A percentile compares a stretch with the other conserved stretches of the same genome.
These are phyloP conservation scores for Zygosaccharomyces lentus DNA, from an alignment of 805 yeast species.

Conservation along the genomic window DNA sequence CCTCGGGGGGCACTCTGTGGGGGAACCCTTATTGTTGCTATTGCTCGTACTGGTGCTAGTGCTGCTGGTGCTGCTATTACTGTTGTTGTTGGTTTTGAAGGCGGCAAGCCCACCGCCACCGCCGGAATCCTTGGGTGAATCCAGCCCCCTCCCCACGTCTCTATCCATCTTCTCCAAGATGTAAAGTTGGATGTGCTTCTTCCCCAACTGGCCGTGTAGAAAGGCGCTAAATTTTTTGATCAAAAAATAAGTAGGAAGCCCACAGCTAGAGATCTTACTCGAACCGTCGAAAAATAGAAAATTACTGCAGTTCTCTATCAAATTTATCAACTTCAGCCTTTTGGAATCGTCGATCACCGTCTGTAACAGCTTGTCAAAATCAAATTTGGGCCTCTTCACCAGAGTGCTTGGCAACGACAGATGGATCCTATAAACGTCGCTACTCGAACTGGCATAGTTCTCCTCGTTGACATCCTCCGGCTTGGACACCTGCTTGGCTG, in stretches of 20 bases:
- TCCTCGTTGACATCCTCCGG: background rate
- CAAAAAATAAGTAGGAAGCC: conserved; percentile 23
- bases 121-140: background rate
- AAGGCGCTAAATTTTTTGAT: conserved; percentile 23
- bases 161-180: conserved; percentile 12
- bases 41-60: background rate
- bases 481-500: conserved; percentile 2
- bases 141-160: background rate
- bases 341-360: conserved; percentile 24
- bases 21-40: background rate
- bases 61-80: background rate
- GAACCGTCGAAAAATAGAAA: conserved; percentile 30
- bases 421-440: conserved; percentile 23
- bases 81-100: background rate
- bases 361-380: conserved; percentile 26
- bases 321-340: conserved; percentile 14
- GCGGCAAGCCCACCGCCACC: background rate
- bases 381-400: conserved; percentile 30
- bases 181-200: conserved; percentile 7
- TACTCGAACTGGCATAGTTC: conserved; percentile 5
- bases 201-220: conserved; percentile 10
- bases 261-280: conserved; percentile 23
- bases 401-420: conserved; percentile 33
- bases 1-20: conserved; percentile 1
- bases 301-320: conserved; percentile 16